Percentiles rank a stretch among this genome's conserved stretches.
Evolutionary conservation across 768 basidiomycete species (phyloP).

Genomic region (Russula foetens): DNA sequence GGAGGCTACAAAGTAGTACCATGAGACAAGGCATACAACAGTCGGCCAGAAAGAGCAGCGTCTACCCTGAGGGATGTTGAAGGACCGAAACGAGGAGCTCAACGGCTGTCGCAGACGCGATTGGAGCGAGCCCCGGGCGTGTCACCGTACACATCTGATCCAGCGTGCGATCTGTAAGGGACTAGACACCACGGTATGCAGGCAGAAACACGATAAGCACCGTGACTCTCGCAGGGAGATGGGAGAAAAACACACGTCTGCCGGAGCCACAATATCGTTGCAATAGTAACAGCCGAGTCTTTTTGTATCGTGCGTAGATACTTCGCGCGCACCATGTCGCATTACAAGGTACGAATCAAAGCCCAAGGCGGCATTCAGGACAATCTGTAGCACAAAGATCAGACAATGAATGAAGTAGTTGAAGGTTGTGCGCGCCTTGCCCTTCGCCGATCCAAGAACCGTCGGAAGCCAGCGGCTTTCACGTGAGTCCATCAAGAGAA

Average conservation of each 20-base stretch:
- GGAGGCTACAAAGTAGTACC: conserved; percentile 29
- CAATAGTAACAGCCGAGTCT: conserved; percentile 94
- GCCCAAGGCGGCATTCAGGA: conserved; percentile 89
- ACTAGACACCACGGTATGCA: conserved; percentile 28
- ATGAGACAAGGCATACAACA: not conserved
- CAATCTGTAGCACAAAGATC: conserved; percentile 44
- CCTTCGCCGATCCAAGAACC: conserved; percentile 73
- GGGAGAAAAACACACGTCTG: conserved; percentile 55
- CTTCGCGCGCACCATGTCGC: conserved; percentile 74
- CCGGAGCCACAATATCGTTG: conserved; percentile 94
- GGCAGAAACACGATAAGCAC: not conserved
- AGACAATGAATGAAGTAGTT: not conserved
- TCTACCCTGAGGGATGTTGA: conserved; percentile 83
- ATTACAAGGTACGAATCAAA: conserved; percentile 97
- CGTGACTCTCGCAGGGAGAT: not conserved
- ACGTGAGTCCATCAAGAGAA: conserved; percentile 95
- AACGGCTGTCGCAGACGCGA: conserved; percentile 87
- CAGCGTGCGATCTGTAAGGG: conserved; percentile 80
- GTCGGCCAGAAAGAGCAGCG: not conserved
- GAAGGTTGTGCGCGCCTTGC: conserved; percentile 47
- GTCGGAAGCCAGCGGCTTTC: conserved; percentile 97
- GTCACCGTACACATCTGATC: conserved; percentile 99
- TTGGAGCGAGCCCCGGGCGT: conserved; percentile 85
- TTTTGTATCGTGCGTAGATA: conserved; percentile 24
- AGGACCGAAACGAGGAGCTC: conserved; percentile 84